phyloP scores from a whole-genome alignment of 768 basidiomycete genomes.

The Trametes punicea region DNA sequence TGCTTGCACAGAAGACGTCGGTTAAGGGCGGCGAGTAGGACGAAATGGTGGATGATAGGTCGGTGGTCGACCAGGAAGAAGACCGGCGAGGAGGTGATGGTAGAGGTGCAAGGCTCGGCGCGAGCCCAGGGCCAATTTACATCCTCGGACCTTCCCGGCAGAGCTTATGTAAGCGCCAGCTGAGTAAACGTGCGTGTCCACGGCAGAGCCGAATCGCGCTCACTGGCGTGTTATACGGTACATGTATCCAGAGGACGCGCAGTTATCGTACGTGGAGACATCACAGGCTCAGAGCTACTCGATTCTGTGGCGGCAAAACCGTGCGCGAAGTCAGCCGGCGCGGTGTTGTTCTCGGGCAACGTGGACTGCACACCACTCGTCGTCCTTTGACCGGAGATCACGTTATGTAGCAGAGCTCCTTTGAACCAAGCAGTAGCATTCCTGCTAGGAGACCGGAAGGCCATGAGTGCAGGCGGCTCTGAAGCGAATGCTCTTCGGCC shows the following conservation, averaged over 20 bases:
- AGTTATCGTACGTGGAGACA: no score
- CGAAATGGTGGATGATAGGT: constrained; percentile 55
- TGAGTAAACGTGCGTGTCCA: constrained; percentile 20
- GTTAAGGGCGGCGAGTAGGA: constrained; percentile 43
- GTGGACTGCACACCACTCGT: no score
- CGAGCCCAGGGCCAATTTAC: constrained; percentile 12
- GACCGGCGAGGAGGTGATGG: constrained; percentile 26
- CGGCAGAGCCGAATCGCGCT: neutral
- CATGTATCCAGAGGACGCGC: neutral
- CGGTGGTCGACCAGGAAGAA: constrained; percentile 20
- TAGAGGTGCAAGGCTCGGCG: constrained; percentile 6
- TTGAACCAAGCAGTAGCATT: no score
- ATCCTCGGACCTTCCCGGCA: constrained; percentile 20
- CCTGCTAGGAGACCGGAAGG: no score
- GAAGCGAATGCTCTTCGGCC: no score
- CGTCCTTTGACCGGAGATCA: no score
- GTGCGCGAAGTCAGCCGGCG: no score
- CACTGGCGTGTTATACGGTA: neutral
- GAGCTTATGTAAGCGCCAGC: constrained; percentile 15
- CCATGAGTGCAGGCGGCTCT: no score
- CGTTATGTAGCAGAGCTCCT: no score
- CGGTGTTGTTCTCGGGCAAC: no score
- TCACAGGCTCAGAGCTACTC: no score
- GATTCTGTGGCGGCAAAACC: no score
- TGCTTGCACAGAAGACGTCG: constrained; percentile 63